phyloP scores from a whole-genome alignment of 1,139 yeast genomes.

The Sugiyamaella xylanicola region DNA sequence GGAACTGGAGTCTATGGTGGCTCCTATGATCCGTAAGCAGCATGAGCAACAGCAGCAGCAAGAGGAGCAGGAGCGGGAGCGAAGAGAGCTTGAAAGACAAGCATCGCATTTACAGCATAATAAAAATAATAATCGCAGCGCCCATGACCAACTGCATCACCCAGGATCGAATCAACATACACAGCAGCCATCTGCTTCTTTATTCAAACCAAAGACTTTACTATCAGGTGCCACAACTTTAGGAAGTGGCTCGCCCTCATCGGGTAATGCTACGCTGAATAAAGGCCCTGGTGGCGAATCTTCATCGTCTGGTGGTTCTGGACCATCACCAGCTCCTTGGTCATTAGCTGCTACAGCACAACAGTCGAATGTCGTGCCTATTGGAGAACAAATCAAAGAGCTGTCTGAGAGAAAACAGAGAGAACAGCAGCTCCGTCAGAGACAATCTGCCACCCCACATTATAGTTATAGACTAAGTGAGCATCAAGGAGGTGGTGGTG shows the following conservation, averaged over 20 bases:
- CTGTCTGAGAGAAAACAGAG: constrained; percentile 29
- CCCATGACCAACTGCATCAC: constrained; percentile 3
- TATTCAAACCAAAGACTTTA: constrained; percentile 11
- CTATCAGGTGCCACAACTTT: constrained; percentile 14
- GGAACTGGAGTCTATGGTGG: constrained; percentile 18
- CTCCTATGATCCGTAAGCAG: constrained; percentile 16
- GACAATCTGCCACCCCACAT: constrained; percentile 18
- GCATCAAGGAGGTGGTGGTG: constrained; percentile 10
- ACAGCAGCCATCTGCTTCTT: not conserved
- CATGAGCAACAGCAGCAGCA: constrained; percentile 15
- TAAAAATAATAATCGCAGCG: not conserved
- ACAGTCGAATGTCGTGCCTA: constrained; percentile 31
- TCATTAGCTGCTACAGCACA: constrained; percentile 26
- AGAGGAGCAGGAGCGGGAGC: not conserved
- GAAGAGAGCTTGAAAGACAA: not conserved
- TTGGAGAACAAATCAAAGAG: constrained; percentile 36
- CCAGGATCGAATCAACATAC: constrained; percentile 8
- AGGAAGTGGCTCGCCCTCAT: constrained; percentile 8
- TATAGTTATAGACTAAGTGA: constrained; percentile 24
- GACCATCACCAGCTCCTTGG: constrained; percentile 32
- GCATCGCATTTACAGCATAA: not conserved
- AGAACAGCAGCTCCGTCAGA: constrained; percentile 20
- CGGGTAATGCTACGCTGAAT: constrained; percentile 9
- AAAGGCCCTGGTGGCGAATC: constrained; percentile 13
- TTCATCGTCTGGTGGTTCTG: constrained; percentile 2